phyloP scores from a whole-genome alignment of 2,329 filamentous ascomycete species.

The Metarhizium anisopliae region DNA sequence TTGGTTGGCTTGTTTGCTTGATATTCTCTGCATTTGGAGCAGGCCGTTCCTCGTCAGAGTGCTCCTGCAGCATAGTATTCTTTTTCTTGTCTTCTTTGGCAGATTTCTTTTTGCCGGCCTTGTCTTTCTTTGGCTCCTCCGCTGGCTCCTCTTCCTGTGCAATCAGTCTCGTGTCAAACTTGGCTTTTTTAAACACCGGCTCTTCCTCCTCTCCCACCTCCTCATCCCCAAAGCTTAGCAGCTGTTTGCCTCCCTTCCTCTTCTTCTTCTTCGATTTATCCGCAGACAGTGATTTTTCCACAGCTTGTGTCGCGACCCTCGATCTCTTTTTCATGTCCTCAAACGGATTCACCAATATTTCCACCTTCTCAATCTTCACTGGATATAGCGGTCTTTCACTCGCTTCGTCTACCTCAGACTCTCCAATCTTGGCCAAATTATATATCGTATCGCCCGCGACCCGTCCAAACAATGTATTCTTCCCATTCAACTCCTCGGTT shows the following conservation, averaged over 20 bases:
- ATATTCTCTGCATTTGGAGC: background rate
- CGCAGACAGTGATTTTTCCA: conserved; percentile 26
- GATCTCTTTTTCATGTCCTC: conserved; percentile 68
- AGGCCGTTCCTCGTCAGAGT: conserved; percentile 12
- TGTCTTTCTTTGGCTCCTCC: conserved; percentile 19
- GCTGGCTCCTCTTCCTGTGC: conserved; percentile 36
- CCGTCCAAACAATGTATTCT: conserved; percentile 89
- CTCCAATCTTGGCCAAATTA: conserved; percentile 88
- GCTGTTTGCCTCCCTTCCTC: conserved; percentile 64
- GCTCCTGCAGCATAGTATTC: conserved; percentile 9
- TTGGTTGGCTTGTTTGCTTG: background rate
- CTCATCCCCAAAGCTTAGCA: conserved; percentile 70
- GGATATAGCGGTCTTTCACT: conserved; percentile 81
- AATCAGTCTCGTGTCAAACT: conserved; percentile 70
- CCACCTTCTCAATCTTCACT: conserved; percentile 63
- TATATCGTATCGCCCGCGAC: conserved; percentile 93
- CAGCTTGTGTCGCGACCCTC: conserved; percentile 41
- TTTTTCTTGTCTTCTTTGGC: conserved; percentile 21
- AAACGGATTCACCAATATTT: conserved; percentile 76
- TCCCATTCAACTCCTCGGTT: conserved; percentile 74
- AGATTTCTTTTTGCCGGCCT: conserved; percentile 17
- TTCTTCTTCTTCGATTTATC: conserved; percentile 55
- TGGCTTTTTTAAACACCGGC: conserved; percentile 63
- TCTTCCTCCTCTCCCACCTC: conserved; percentile 40
- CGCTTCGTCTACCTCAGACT: conserved; percentile 70